These are phyloP conservation scores for Candida frijolesensis DNA, from an alignment of 1,139 yeast species.

Conservation along the genomic window DNA sequence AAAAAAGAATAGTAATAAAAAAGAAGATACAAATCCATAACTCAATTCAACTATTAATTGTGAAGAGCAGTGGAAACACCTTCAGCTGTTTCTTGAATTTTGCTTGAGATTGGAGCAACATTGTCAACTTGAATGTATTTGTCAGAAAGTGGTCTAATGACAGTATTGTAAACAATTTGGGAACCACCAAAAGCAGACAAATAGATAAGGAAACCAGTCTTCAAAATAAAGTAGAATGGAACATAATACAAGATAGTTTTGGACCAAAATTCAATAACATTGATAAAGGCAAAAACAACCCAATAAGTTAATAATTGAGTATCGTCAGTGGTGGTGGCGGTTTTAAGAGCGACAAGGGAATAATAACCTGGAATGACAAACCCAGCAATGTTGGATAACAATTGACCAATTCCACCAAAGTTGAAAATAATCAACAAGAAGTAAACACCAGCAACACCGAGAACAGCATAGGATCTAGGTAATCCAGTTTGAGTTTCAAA, in stretches of 20 bases:
- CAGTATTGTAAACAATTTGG: slow-evolving; percentile 57
- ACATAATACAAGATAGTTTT: slow-evolving; percentile 89
- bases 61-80: slow-evolving; percentile 40
- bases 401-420: slow-evolving; percentile 91
- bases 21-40: not conserved
- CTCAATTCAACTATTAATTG: slow-evolving; percentile 7
- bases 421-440: slow-evolving; percentile 80
- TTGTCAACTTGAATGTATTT: slow-evolving; percentile 45
- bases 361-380: slow-evolving; percentile 88
- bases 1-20: not conserved
- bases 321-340: slow-evolving; percentile 69
- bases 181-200: slow-evolving; percentile 92
- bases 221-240: slow-evolving; percentile 94
- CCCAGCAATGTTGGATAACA: slow-evolving; percentile 90
- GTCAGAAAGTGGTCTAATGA: slow-evolving; percentile 75
- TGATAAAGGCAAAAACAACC: slow-evolving; percentile 93
- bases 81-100: slow-evolving; percentile 49
- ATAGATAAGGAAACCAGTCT: slow-evolving; percentile 85
- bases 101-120: slow-evolving; percentile 27
- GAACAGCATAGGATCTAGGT: slow-evolving; percentile 86
- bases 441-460: slow-evolving; percentile 66
- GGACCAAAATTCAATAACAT: slow-evolving; percentile 94
- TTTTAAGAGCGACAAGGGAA: slow-evolving; percentile 82
- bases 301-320: slow-evolving; percentile 89
- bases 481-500: slow-evolving; percentile 70